A percentile compares a stretch with the other conserved stretches of the same genome.
Conservation (phyloP, 306 rosid genomes). For the Nissolia schottii region DNA sequence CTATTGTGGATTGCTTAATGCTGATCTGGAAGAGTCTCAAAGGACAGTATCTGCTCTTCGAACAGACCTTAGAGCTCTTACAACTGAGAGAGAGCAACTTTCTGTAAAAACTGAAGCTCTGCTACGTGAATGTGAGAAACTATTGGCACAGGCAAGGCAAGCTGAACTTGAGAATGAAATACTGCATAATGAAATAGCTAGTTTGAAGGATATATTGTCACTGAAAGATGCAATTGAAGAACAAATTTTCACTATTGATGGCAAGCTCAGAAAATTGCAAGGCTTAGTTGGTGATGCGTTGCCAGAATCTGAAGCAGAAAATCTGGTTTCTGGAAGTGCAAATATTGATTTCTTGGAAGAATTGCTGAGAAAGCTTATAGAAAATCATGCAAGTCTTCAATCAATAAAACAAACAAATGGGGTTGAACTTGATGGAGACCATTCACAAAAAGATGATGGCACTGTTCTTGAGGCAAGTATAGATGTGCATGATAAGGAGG, state of each 20-base stretch:
- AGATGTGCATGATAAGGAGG: slow-evolving; percentile 33
- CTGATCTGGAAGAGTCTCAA: slow-evolving; percentile 74
- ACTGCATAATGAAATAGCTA: slow-evolving; percentile 48
- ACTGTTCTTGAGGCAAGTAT: slow-evolving; percentile 34
- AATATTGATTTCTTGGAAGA: slow-evolving; percentile 65
- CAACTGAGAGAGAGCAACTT: slow-evolving; percentile 53
- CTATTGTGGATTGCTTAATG: slow-evolving; percentile 55
- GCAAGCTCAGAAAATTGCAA: slow-evolving; percentile 53
- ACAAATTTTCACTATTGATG: slow-evolving; percentile 38
- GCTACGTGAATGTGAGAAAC: slow-evolving; percentile 46
- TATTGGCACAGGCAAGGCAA: slow-evolving; percentile 39
- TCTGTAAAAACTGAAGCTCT: slow-evolving; percentile 55
- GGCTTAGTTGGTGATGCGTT: slow-evolving; percentile 55
- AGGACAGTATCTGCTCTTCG: slow-evolving; percentile 54
- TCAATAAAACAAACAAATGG: slow-evolving; percentile 31
- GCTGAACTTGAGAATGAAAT: slow-evolving; percentile 59
- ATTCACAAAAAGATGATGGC: slow-evolving; percentile 32
- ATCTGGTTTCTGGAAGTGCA: slow-evolving; percentile 46
- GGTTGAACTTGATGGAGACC: slow-evolving; percentile 26
- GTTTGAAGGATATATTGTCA: slow-evolving; percentile 49
- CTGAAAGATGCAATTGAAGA: slow-evolving; percentile 45
- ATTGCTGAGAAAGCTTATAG: slow-evolving; percentile 61
- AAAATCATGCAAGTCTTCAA: slow-evolving; percentile 44
- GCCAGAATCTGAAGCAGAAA: slow-evolving; percentile 39
- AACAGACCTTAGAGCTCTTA: slow-evolving; percentile 47